phyloP scores from a whole-genome alignment of 1,284 basidiomycete genomes.

The Psilocybe mexicana region DNA sequence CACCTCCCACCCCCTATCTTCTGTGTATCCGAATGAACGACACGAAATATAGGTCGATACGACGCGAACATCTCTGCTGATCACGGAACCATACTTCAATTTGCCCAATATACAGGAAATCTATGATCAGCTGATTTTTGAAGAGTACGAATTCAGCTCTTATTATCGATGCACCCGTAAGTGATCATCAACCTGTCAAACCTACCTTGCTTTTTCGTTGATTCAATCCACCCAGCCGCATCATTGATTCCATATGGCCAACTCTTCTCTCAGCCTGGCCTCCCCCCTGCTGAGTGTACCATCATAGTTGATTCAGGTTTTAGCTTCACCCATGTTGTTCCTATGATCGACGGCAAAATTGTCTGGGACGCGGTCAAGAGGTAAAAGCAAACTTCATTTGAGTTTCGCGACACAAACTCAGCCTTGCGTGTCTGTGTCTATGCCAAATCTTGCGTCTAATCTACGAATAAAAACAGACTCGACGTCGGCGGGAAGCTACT shows the following conservation, averaged over 20 bases:
- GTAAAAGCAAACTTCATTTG: slow-evolving; percentile 58
- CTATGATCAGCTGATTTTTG: slow-evolving; percentile 93
- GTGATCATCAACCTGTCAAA: slow-evolving; percentile 30
- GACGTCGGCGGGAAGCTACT: slow-evolving; percentile 93
- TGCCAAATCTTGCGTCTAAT: slow-evolving; percentile 15
- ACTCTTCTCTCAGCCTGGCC: slow-evolving; percentile 51
- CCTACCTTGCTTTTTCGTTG: slow-evolving; percentile 1
- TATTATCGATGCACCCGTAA: slow-evolving; percentile 82
- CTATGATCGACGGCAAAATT: slow-evolving; percentile 76
- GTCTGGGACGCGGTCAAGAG: slow-evolving; percentile 81
- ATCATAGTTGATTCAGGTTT: slow-evolving; percentile 90
- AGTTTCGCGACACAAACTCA: slow-evolving; percentile 10
- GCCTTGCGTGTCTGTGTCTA: not conserved
- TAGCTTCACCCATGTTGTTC: slow-evolving; percentile 90
- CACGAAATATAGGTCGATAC: slow-evolving; percentile 62
- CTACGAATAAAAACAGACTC: slow-evolving; percentile 53
- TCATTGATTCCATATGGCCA: slow-evolving; percentile 73
- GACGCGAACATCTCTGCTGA: slow-evolving; percentile 68
- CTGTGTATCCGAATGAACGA: slow-evolving; percentile 2
- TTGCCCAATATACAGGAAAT: slow-evolving; percentile 88
- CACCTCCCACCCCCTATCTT: slow-evolving; percentile 8
- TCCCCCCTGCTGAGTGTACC: slow-evolving; percentile 71
- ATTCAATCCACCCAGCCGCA: slow-evolving; percentile 56
- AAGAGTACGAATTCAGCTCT: slow-evolving; percentile 91
- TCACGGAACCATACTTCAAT: slow-evolving; percentile 95